phyloP scores from a whole-genome alignment of 208 protist genomes.

The Leishmania tropica region DNA sequence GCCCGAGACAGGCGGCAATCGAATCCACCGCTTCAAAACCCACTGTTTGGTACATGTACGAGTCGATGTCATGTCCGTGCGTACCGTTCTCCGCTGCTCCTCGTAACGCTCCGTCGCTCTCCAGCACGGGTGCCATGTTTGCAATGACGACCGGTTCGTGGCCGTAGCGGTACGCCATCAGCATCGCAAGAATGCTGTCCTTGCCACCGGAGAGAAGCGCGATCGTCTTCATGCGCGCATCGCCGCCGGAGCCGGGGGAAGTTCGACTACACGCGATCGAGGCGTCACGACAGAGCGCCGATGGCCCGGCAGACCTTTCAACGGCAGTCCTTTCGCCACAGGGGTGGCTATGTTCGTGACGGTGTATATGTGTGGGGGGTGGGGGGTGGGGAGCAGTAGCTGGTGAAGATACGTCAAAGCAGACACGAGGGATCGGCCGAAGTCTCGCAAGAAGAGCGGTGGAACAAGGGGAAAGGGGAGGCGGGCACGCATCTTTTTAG shows the following conservation, averaged over 20 bases:
- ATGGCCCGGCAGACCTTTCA: background rate
- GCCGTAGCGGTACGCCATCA: constrained; percentile 95
- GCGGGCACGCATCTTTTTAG: background rate
- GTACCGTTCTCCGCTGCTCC: constrained; percentile 10
- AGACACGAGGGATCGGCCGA: background rate
- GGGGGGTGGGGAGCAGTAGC: background rate
- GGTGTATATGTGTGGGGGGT: background rate
- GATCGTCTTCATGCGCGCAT: constrained; percentile 94
- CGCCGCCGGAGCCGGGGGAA: no score
- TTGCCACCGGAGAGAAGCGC: constrained; percentile 98
- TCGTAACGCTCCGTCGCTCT: background rate
- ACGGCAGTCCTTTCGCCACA: background rate
- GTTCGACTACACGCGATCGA: background rate
- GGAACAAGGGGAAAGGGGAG: no score
- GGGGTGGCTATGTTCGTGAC: no score
- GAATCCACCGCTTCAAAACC: constrained; percentile 92
- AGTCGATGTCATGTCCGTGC: constrained; percentile 95
- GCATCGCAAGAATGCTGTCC: constrained; percentile 95
- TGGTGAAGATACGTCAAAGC: background rate
- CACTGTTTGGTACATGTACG: constrained; percentile 99
- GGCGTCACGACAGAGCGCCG: background rate
- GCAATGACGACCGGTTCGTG: constrained; percentile 96
- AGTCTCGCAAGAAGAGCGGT: background rate
- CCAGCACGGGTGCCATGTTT: constrained; percentile 86
- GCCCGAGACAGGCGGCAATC: constrained; percentile 89